phyloP scores from a whole-genome alignment of 108 stramenopile genomes.

The Bacterosira constricta region DNA sequence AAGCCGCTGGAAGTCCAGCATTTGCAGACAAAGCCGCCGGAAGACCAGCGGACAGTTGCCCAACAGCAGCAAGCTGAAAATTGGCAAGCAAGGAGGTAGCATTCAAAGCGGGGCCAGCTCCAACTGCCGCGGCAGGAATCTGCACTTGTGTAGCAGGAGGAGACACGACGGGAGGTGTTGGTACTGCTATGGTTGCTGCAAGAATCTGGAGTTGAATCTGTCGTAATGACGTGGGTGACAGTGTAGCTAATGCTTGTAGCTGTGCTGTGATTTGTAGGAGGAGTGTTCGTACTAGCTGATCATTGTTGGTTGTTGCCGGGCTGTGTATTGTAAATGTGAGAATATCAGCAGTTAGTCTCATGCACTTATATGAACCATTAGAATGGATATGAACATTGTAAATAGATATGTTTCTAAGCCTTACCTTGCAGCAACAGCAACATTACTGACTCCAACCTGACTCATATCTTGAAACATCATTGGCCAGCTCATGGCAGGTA shows the following conservation, averaged over 20 bases:
- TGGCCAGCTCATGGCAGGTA: not conserved
- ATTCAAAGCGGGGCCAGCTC: not conserved
- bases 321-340: not conserved
- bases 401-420: no score
- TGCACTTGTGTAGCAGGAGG: not conserved
- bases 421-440: not conserved
- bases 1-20: not conserved
- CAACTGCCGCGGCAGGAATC: not conserved
- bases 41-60: not conserved
- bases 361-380: no score
- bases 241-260: constrained; percentile 19
- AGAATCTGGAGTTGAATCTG: constrained; percentile 21
- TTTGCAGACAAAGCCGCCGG: not conserved
- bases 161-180: not conserved
- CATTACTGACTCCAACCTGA: not conserved
- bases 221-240: constrained; percentile 12
- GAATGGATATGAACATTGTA: no score
- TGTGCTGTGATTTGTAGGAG: constrained; percentile 19
- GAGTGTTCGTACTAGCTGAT: constrained; percentile 15
- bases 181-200: not conserved
- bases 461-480: not conserved
- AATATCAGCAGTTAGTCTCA: not conserved
- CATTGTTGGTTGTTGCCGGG: not conserved
- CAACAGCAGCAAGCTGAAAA: not conserved
- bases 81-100: not conserved